Evolutionary conservation across 2,329 filamentous ascomycete genomes (phyloP), one percentile per base, ranked within the genome.

Genomic region (Phoma sp.): DNA sequence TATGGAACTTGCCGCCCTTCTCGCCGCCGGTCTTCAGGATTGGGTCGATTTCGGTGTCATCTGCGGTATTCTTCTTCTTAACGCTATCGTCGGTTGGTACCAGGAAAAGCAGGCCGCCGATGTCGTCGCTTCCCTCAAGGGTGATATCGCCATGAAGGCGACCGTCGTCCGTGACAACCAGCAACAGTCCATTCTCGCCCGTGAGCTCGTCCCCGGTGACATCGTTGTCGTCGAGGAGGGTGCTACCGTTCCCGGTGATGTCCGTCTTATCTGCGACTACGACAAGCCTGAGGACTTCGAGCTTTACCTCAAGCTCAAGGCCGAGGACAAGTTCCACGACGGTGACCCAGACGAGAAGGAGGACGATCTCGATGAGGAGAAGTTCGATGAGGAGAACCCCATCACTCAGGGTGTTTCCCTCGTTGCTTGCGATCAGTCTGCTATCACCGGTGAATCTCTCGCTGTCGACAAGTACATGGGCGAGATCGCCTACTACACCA

Each of bases 31-130:
- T 83, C 86, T 91, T 60, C 82, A 83, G 73, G 87, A 89, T 77
- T 91, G 88, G 88, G 83, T 69, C 61, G 88, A 91, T 83, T 74
- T 90, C 64, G 88, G 87, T 83, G 87, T 91, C 74, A 91, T 91
- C 73, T 84, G 87, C 67, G 88, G 83, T 80, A 91, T 91, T 75
- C 79, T 91, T 51, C 66, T 87, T 71, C 86, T 91, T 59, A 91
- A 91, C 79, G 88, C 88, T 62, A 78, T 87, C 60, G 88, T 90
- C 74, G 88, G 88, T 80, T 91, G 88, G 85, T 90, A 91, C 75
- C 88, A 90, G 75, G 88, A 91, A 78, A 91, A 91, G 80, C 88
- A 90, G 77, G 88, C 88, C 66, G 88, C 87, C 63, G 88, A 91
- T 76, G 87, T 66, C 57, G 61, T 67, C 68, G 88, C 88, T 52